Percentiles rank a stretch among this genome's conserved stretches.
Evolutionary conservation across 352 stramenopile species (phyloP).

Genomic region (Phytophthora ohioensis): DNA sequence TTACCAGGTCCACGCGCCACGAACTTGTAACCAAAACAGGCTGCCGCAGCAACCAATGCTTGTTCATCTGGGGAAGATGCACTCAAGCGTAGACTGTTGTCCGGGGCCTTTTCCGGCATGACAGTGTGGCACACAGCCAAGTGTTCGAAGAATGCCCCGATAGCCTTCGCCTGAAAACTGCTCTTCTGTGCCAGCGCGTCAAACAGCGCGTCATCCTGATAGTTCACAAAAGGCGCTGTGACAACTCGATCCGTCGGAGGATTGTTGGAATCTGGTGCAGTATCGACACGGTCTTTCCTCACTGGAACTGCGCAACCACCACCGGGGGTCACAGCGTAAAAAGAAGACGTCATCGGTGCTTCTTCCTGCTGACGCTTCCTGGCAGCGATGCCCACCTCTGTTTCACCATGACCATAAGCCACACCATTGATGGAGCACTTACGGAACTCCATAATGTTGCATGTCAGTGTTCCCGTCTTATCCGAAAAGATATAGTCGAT

Average conservation of each 20-base stretch:
- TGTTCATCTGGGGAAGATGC: conserved; percentile 94
- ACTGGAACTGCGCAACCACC: conserved; percentile 37
- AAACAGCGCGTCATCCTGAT: conserved; percentile 86
- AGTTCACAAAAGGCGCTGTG: conserved; percentile 87
- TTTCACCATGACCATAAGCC: conserved; percentile 92
- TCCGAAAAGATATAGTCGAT: conserved; percentile 95
- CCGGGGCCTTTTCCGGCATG: conserved; percentile 95
- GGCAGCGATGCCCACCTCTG: conserved; percentile 82
- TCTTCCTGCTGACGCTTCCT: conserved; percentile 72
- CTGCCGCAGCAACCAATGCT: conserved; percentile 84
- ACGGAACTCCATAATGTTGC: conserved; percentile 98
- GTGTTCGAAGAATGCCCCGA: conserved; percentile 87
- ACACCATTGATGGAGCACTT: conserved; percentile 95
- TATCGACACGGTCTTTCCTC: conserved; percentile 47
- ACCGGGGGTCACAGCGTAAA: conserved; percentile 42
- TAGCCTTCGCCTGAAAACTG: conserved; percentile 54
- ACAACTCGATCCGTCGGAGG: conserved; percentile 58
- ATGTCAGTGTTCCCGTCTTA: conserved; percentile 96
- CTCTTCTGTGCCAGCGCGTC: conserved; percentile 55
- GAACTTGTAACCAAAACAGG: conserved; percentile 89
- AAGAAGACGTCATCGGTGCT: conserved; percentile 34
- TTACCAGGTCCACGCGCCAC: conserved; percentile 71
- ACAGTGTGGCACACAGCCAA: conserved; percentile 96
- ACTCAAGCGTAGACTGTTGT: conserved; percentile 87
- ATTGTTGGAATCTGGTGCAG: conserved; percentile 34